Evolutionary conservation across 164 flowering plant genomes (phyloP).

Genomic region (Dillenia turbinata): DNA sequence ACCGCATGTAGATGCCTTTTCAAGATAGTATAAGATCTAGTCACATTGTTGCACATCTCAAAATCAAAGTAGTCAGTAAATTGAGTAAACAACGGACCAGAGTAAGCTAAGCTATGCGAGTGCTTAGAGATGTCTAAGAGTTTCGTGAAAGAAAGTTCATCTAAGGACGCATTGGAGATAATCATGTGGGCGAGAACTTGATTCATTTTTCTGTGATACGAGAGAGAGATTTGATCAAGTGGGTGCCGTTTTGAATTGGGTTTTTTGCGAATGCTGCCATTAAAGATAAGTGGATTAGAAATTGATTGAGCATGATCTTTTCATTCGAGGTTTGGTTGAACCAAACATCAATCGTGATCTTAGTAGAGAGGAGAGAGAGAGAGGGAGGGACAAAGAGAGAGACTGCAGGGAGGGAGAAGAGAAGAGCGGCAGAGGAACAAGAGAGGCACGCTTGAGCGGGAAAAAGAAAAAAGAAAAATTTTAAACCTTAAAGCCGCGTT

Average conservation of each 20-base stretch:
- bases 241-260: not conserved
- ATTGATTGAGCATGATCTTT: not conserved
- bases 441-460: no score
- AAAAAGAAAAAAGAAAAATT: no score
- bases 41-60: constrained; percentile 18
- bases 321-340: not conserved
- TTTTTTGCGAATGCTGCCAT: not conserved
- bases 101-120: constrained; percentile 3
- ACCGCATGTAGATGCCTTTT: constrained; percentile 23
- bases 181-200: constrained; percentile 14
- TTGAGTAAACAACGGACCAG: constrained; percentile 16
- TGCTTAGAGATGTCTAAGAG: constrained; percentile 15
- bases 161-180: constrained; percentile 7
- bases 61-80: constrained; percentile 9
- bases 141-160: constrained; percentile 14
- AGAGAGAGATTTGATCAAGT: constrained; percentile 6
- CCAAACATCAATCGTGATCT: no score
- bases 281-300: not conserved
- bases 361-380: no score
- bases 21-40: constrained; percentile 17
- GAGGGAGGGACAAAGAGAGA: no score
- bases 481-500: no score
- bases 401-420: no score
- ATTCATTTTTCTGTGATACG: constrained; percentile 11
- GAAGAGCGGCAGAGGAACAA: no score